These are phyloP conservation scores for Elsinoe batatas DNA, from an alignment of 2,329 filamentous ascomycete species.

Conservation along the genomic window DNA sequence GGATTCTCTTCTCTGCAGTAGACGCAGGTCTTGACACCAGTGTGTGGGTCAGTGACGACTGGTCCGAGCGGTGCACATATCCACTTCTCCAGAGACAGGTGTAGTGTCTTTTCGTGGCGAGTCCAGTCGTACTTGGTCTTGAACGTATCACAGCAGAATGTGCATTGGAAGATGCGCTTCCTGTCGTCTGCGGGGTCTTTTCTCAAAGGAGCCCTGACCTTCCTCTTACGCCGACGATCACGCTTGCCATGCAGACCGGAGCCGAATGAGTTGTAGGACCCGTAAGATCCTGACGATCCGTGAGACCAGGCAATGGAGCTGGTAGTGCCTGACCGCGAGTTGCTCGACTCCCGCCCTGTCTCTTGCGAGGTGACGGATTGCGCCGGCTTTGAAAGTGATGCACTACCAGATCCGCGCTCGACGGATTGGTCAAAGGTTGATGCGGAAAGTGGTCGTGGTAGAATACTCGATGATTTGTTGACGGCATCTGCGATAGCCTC, in stretches of 20 bases:
- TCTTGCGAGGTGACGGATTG: slow-evolving; percentile 46
- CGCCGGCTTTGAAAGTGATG: slow-evolving; percentile 41
- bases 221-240: slow-evolving; percentile 44
- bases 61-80: slow-evolving; percentile 51
- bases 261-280: slow-evolving; percentile 44
- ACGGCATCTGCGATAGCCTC: slow-evolving; percentile 56
- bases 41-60: slow-evolving; percentile 46
- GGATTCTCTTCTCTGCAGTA: slow-evolving; percentile 49
- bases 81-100: slow-evolving; percentile 57
- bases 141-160: slow-evolving; percentile 49
- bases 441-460: slow-evolving; percentile 19
- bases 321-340: slow-evolving; percentile 14
- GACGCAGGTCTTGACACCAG: slow-evolving; percentile 48
- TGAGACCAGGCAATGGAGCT: slow-evolving; percentile 42
- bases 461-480: slow-evolving; percentile 23
- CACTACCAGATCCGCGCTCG: slow-evolving; percentile 19
- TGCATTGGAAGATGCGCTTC: slow-evolving; percentile 46
- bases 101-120: slow-evolving; percentile 54
- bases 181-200: slow-evolving; percentile 29
- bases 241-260: slow-evolving; percentile 45
- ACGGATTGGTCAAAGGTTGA: slow-evolving; percentile 25
- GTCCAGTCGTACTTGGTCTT: slow-evolving; percentile 51
- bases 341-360: slow-evolving; percentile 29
- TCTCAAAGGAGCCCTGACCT: slow-evolving; percentile 18
- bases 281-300: slow-evolving; percentile 46